A percentile compares a stretch with the other conserved stretches of the same genome.
Conservation (phyloP, 2,329 filamentous ascomycete genomes). For the Aureobasidium sp. region DNA sequence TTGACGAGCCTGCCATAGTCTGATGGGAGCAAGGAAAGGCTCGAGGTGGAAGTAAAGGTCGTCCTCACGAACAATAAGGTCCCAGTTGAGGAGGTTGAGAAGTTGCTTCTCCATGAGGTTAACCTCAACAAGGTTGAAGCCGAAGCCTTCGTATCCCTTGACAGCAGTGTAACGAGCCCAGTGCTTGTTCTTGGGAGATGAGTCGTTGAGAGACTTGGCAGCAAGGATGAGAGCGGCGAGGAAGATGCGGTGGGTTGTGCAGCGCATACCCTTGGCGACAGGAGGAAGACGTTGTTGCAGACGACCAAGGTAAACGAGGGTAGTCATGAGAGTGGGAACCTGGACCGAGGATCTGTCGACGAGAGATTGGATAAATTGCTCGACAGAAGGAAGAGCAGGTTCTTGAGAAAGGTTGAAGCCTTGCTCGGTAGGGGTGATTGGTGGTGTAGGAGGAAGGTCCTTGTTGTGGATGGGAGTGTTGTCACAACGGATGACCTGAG, state of each 20-base stretch:
- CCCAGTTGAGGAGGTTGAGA: conserved; percentile 90
- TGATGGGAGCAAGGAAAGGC: conserved; percentile 79
- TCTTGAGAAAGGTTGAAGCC: conserved; percentile 31
- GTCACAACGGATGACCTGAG: conserved; percentile 75
- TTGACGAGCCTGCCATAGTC: conserved; percentile 49
- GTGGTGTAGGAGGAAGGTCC: conserved; percentile 52
- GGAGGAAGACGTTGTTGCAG: conserved; percentile 80
- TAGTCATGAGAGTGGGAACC: conserved; percentile 94
- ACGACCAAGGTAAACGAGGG: conserved; percentile 83
- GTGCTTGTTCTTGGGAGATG: conserved; percentile 99
- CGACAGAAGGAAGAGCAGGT: conserved; percentile 62
- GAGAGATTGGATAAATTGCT: conserved; percentile 85
- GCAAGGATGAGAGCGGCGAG: conserved; percentile 76
- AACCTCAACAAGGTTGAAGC: conserved; percentile 90
- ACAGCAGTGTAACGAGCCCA: conserved; percentile 92
- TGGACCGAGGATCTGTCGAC: conserved; percentile 93
- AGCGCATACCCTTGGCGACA: conserved; percentile 91
- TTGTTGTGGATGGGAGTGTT: conserved; percentile 34
- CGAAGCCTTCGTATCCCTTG: conserved; percentile 65
- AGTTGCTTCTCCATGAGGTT: conserved; percentile 99
- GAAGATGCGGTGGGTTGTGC: conserved; percentile 97
- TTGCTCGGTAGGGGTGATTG: conserved; percentile 50
- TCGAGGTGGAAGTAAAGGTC: conserved; percentile 86
- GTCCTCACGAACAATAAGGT: conserved; percentile 74
- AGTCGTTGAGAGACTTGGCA: conserved; percentile 98